phyloP scores from a whole-genome alignment of 2,329 filamentous ascomycete genomes.

The Zalaria obscura region DNA sequence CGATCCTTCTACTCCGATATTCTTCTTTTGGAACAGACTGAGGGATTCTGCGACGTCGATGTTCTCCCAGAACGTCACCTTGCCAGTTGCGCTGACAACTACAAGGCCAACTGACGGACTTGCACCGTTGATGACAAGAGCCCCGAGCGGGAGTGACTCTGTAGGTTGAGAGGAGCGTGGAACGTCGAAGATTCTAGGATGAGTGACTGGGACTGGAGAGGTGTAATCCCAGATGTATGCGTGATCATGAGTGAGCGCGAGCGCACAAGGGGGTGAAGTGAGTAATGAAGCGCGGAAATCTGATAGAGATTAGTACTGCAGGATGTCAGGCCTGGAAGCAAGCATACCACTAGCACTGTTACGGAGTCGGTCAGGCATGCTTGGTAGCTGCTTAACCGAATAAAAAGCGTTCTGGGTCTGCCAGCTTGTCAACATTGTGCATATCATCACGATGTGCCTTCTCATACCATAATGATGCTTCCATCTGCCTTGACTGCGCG shows the following conservation, averaged over 20 bases:
- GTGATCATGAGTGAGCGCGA: conserved; percentile 66
- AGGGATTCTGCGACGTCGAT: conserved; percentile 78
- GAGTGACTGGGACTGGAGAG: conserved; percentile 45
- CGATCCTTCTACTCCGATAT: conserved; percentile 61
- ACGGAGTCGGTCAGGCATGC: conserved; percentile 41
- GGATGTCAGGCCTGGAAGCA: no score
- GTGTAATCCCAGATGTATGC: conserved; percentile 88
- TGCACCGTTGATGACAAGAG: conserved; percentile 66
- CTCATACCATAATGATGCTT: conserved; percentile 4
- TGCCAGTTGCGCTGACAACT: conserved; percentile 74
- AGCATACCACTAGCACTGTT: conserved; percentile 6
- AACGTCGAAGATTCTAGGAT: conserved; percentile 68
- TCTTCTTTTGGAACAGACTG: conserved; percentile 68
- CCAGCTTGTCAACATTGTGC: background rate
- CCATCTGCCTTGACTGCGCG: conserved; percentile 3
- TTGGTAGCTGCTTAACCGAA: conserved; percentile 69
- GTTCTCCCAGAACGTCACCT: conserved; percentile 89
- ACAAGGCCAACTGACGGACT: conserved; percentile 71
- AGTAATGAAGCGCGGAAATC: conserved; percentile 31
- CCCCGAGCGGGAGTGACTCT: conserved; percentile 68
- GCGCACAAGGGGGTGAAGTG: conserved; percentile 53
- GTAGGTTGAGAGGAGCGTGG: conserved; percentile 54
- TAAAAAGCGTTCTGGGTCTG: conserved; percentile 78
- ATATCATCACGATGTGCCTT: background rate
- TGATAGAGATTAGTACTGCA: conserved; percentile 5